Evolutionary conservation across 805 yeast species (phyloP).

Genomic region (Starmerella apis): DNA sequence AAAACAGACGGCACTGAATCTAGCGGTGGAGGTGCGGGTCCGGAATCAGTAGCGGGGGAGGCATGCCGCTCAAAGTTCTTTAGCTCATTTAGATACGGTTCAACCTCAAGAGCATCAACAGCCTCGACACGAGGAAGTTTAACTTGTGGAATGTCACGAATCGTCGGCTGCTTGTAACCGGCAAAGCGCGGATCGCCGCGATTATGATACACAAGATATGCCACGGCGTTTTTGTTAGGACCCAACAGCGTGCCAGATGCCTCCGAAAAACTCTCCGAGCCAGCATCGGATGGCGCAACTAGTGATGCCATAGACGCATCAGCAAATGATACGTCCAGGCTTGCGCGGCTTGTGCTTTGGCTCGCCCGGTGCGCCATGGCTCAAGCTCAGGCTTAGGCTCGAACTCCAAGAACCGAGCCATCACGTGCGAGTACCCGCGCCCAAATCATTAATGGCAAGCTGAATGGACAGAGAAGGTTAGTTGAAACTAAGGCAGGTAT

Average conservation of each 20-base stretch:
- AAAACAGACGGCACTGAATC: slow-evolving; percentile 56
- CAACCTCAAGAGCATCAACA: slow-evolving; percentile 38
- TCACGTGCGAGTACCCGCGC: slow-evolving; percentile 3
- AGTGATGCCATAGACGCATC: slow-evolving; percentile 3
- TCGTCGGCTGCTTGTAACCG: slow-evolving; percentile 48
- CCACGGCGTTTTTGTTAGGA: slow-evolving; percentile 50
- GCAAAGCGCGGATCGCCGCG: slow-evolving; percentile 35
- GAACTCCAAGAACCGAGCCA: not conserved
- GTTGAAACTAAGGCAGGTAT: too few species aligned
- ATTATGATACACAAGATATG: slow-evolving; percentile 52
- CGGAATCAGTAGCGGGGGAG: slow-evolving; percentile 15
- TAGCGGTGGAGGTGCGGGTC: slow-evolving; percentile 13
- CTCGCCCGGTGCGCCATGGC: slow-evolving; percentile 15
- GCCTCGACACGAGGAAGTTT: slow-evolving; percentile 46
- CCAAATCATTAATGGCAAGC: not conserved
- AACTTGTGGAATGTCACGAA: slow-evolving; percentile 74
- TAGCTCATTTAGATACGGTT: slow-evolving; percentile 40
- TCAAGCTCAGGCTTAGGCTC: not conserved
- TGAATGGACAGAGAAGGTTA: not conserved
- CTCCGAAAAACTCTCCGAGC: slow-evolving; percentile 5
- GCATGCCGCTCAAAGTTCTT: slow-evolving; percentile 22
- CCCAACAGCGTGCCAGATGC: slow-evolving; percentile 2
- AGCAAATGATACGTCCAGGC: slow-evolving; percentile 12
- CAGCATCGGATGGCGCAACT: slow-evolving; percentile 4
- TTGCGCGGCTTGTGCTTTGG: slow-evolving; percentile 16